phyloP scores from a whole-genome alignment of 352 stramenopile genomes.

The Phytopythium aichiense region DNA sequence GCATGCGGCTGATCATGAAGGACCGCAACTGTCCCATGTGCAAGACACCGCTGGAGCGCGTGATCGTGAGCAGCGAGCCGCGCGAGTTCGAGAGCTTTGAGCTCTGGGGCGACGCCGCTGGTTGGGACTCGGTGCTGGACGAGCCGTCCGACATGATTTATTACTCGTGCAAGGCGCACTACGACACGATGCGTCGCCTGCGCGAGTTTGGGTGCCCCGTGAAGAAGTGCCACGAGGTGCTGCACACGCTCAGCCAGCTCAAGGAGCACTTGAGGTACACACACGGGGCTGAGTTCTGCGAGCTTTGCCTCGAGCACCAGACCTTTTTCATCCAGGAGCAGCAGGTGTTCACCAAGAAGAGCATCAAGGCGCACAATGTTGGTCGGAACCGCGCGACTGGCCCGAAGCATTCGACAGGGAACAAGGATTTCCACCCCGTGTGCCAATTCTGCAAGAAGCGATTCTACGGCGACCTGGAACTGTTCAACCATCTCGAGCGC shows the following conservation, averaged over 20 bases:
- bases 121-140: constrained; percentile 59
- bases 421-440: constrained; percentile 83
- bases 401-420: constrained; percentile 42
- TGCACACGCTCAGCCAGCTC: constrained; percentile 47
- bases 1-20: constrained; percentile 77
- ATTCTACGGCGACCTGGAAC: constrained; percentile 82
- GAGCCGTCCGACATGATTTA: constrained; percentile 80
- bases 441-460: constrained; percentile 87
- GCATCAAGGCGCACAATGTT: constrained; percentile 63
- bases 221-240: constrained; percentile 53
- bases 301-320: constrained; percentile 70
- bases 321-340: constrained; percentile 83
- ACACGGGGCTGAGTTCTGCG: constrained; percentile 72
- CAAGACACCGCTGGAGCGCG: constrained; percentile 60
- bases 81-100: constrained; percentile 64
- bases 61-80: constrained; percentile 50
- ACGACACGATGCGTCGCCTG: constrained; percentile 45
- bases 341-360: constrained; percentile 70
- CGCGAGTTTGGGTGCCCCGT: constrained; percentile 62
- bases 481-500: constrained; percentile 85
- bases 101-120: constrained; percentile 70
- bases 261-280: constrained; percentile 68
- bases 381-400: constrained; percentile 36
- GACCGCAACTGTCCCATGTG: constrained; percentile 80
- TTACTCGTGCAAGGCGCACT: constrained; percentile 59